Evolutionary conservation across 352 stramenopile genomes (phyloP).

Genomic region (Globisporangium spinosum): DNA sequence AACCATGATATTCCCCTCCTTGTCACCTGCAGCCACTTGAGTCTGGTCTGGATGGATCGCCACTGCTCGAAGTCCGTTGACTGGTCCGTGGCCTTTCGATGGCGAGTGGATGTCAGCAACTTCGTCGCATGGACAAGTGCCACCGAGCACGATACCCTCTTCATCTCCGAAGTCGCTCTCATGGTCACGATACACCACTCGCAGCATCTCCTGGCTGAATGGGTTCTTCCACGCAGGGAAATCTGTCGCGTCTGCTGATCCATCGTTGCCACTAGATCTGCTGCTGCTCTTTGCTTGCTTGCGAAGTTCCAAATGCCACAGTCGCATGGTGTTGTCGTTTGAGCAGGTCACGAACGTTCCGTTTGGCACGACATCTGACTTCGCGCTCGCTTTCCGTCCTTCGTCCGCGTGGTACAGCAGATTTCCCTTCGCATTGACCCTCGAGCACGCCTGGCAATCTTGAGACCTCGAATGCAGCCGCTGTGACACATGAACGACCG

Average conservation of each 20-base stretch:
- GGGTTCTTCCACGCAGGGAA: conserved; percentile 55
- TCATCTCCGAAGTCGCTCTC: conserved; percentile 40
- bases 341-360: conserved; percentile 79
- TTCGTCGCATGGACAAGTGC: conserved; percentile 44
- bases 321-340: conserved; percentile 82
- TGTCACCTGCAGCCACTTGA: conserved; percentile 68
- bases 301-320: conserved; percentile 85
- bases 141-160: conserved; percentile 42
- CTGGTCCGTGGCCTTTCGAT: conserved; percentile 24
- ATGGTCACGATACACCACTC: conserved; percentile 59
- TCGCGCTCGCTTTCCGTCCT: conserved; percentile 5
- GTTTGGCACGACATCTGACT: conserved; percentile 38
- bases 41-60: conserved; percentile 52
- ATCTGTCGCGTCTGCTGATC: conserved; percentile 10
- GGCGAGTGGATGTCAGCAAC: conserved; percentile 44
- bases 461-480: conserved; percentile 60
- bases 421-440: conserved; percentile 60
- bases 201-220: conserved; percentile 70
- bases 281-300: conserved; percentile 32
- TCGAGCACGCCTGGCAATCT: conserved; percentile 42
- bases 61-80: conserved; percentile 43
- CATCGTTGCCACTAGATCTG: conserved; percentile 24
- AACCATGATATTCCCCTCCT: conserved; percentile 62
- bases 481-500: conserved; percentile 84
- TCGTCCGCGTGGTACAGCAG: conserved; percentile 40